Evolutionary conservation across 805 yeast genomes (phyloP).

Genomic region (Suhomyces pyralidae): DNA sequence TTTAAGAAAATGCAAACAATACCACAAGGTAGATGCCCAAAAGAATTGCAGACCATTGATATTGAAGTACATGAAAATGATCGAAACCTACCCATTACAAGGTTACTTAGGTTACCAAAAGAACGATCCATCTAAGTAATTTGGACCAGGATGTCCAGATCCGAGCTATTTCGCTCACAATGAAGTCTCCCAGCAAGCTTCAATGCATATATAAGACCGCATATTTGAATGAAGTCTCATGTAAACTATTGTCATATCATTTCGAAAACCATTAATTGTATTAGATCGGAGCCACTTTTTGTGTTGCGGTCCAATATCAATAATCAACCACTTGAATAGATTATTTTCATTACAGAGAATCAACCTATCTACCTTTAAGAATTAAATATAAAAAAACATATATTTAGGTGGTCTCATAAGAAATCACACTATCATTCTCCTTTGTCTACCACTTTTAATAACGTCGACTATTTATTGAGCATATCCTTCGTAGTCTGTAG

Average conservation of each 20-base stretch:
- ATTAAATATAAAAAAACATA: background rate
- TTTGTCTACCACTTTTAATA: background rate
- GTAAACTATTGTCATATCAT: conserved; percentile 3
- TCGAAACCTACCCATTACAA: conserved; percentile 62
- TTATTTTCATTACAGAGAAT: background rate
- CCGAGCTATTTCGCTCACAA: background rate
- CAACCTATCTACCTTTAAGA: background rate
- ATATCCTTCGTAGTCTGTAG: background rate
- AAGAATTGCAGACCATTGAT: conserved; percentile 81
- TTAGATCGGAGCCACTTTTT: background rate
- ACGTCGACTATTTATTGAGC: background rate
- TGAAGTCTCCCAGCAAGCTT: background rate
- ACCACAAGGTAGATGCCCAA: conserved; percentile 44
- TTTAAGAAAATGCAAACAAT: conserved; percentile 71
- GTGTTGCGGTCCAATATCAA: background rate
- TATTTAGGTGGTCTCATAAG: background rate
- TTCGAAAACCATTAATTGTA: background rate
- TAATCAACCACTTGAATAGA: background rate
- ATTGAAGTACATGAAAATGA: conserved; percentile 72
- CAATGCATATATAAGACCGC: conserved; percentile 1
- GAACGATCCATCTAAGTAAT: conserved; percentile 75
- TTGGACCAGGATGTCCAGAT: background rate
- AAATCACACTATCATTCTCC: background rate
- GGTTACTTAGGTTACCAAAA: conserved; percentile 86
- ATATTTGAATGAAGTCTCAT: background rate